Evolutionary conservation across 164 flowering plant species (phyloP).

Genomic region (Tinospora cordifolia): DNA sequence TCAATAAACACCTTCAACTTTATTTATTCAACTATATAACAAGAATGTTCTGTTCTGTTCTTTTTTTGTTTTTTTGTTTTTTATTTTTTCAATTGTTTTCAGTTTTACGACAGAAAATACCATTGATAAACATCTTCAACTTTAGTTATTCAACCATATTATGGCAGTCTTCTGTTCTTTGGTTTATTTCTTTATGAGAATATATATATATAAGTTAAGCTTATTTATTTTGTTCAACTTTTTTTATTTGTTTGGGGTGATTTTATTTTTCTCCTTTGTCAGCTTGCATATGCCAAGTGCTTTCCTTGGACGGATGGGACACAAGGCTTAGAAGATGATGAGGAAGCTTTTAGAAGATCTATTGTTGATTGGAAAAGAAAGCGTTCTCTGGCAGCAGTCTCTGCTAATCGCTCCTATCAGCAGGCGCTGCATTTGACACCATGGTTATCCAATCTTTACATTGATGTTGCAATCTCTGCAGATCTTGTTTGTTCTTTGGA

Average conservation of each 20-base stretch:
- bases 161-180: no score
- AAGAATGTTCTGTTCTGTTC: no score
- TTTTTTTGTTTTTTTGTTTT: no score
- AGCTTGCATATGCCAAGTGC: conserved; percentile 74
- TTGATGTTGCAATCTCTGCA: conserved; percentile 63
- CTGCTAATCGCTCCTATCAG: conserved; percentile 69
- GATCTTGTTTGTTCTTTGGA: conserved; percentile 45
- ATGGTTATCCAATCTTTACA: conserved; percentile 76
- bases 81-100: no score
- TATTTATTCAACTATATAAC: no score
- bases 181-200: no score
- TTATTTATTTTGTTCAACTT: no score
- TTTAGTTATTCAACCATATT: no score
- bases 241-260: not conserved
- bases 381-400: conserved; percentile 43
- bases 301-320: conserved; percentile 64
- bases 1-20: no score
- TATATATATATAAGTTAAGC: no score
- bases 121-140: no score
- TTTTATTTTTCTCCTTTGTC: conserved; percentile 11
- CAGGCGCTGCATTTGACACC: conserved; percentile 87
- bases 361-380: conserved; percentile 52
- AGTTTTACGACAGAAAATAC: no score
- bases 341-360: conserved; percentile 44
- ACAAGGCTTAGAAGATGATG: conserved; percentile 22